Evolutionary conservation across 192 early-diverging fungal genomes (phyloP), one percentile per base, ranked within the genome.

Genomic region (Backusella mclennaniae): DNA sequence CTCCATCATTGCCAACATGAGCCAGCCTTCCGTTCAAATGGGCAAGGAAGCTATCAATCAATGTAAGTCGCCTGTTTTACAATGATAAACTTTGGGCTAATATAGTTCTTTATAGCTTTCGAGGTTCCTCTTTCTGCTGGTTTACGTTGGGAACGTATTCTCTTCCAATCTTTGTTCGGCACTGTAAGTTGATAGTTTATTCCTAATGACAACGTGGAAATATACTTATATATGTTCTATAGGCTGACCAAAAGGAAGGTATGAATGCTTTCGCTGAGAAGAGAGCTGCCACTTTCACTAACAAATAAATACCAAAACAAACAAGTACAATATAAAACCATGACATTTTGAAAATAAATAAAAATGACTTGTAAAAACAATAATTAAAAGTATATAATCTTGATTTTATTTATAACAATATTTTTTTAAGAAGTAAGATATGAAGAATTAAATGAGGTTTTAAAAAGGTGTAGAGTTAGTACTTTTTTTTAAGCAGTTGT

Each of bases 31-130:
- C 44, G 92, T 96, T 52, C 89, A 97, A 84, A 96, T 98, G 95
- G 92, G 90, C 79, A 98, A 98, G 90, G 98, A 99, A 82, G 91
- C 93, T n/a, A 90, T 98, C 31, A 96, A 99, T 86, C 90, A 93
- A 82, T 87, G 92, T 90, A 82, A 69, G 83, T 63, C 6, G 3
- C 0, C 11, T 42, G 35, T 49, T 75, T 66, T 53, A 36, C n/a
- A 39, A 19, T 29, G 42, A 12, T 17, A 7, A 19, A 0, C 21
- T 6, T 63, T 35, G 4, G 17, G 5, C 38, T 26, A 59, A 15
- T 67, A 21, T 14, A 11, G 21, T 35, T 35, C 73, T 68, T 35
- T 39, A 49, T 74, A 93, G 94, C 97, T 1, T 98, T 92, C 80
- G 98, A 99, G 84, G 79, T 96, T 69, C 88, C 90, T 19, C 87